Percentiles rank a stretch among this genome's conserved stretches.
phyloP scores from a whole-genome alignment of 495 filamentous ascomycete species.

The Pyronema domesticum region DNA sequence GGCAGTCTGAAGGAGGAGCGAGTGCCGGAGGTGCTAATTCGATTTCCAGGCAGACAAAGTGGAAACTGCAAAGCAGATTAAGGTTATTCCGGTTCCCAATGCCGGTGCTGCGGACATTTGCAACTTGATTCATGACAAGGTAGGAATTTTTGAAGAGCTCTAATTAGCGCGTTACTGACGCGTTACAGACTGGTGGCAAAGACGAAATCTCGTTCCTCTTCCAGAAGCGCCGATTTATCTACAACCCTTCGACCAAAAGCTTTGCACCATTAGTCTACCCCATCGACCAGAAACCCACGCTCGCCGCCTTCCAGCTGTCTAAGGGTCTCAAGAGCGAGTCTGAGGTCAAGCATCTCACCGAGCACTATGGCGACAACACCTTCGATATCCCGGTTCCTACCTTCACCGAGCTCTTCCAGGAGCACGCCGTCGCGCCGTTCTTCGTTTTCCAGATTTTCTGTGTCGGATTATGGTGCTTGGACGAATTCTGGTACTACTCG shows the following conservation, averaged over 20 bases:
- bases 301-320: conserved; percentile 60
- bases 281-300: conserved; percentile 59
- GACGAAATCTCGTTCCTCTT: conserved; percentile 78
- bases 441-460: conserved; percentile 99
- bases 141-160: conserved; percentile 22
- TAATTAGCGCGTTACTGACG: conserved; percentile 6
- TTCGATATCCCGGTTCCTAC: conserved; percentile 96
- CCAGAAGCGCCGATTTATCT: conserved; percentile 94
- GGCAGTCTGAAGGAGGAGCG: not conserved
- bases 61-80: conserved; percentile 68
- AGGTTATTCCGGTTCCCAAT: conserved; percentile 79
- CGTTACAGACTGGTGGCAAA: conserved; percentile 42
- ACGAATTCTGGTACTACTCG: conserved; percentile 99
- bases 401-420: conserved; percentile 90
- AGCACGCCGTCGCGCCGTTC: conserved; percentile 96
- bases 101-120: conserved; percentile 84
- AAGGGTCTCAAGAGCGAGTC: conserved; percentile 50
- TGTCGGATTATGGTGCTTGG: conserved; percentile 94
- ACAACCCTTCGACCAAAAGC: conserved; percentile 43
- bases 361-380: conserved; percentile 91
- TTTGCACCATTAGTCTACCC: conserved; percentile 74
- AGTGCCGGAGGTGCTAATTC: not conserved
- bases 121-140: conserved; percentile 52
- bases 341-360: conserved; percentile 58
- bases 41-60: conserved; percentile 38